A percentile compares a stretch with the other conserved stretches of the same genome.
Evolutionary conservation across 2,329 filamentous ascomycete species (phyloP).

Genomic region (Fusarium sp.): DNA sequence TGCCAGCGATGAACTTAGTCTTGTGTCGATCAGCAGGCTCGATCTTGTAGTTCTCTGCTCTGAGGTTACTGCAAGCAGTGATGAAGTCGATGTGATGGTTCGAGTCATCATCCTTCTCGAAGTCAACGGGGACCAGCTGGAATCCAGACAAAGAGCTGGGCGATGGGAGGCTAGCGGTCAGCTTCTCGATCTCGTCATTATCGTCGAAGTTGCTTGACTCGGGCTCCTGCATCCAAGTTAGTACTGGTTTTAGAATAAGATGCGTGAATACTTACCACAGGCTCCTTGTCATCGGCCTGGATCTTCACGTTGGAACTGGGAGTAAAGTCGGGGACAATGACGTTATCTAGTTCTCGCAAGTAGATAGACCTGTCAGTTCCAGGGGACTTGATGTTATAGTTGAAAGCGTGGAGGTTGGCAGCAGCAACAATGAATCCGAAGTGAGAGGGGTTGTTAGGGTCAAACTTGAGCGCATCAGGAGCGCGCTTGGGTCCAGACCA

Average conservation of each 20-base stretch:
- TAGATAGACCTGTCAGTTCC: slow-evolving; percentile 77
- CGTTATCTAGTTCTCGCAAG: slow-evolving; percentile 83
- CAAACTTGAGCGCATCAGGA: slow-evolving; percentile 90
- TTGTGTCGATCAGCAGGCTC: slow-evolving; percentile 92
- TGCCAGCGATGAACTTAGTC: slow-evolving; percentile 99
- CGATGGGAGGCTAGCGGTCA: slow-evolving; percentile 79
- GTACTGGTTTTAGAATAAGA: not conserved
- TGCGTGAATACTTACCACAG: slow-evolving; percentile 66
- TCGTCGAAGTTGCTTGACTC: slow-evolving; percentile 81
- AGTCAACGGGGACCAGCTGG: slow-evolving; percentile 91
- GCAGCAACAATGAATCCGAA: slow-evolving; percentile 88
- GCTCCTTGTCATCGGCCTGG: slow-evolving; percentile 94
- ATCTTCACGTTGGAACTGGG: slow-evolving; percentile 95
- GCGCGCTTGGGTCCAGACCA: slow-evolving; percentile 99
- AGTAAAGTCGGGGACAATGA: slow-evolving; percentile 95
- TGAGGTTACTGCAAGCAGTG: slow-evolving; percentile 94
- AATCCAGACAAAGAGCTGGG: slow-evolving; percentile 87
- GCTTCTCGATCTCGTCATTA: slow-evolving; percentile 77
- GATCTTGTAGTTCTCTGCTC: slow-evolving; percentile 98
- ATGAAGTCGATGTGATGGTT: slow-evolving; percentile 99
- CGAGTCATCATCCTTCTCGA: slow-evolving; percentile 98
- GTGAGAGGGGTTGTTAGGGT: slow-evolving; percentile 85
- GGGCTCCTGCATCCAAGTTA: slow-evolving; percentile 71
- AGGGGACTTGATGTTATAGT: slow-evolving; percentile 95
- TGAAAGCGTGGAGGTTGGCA: slow-evolving; percentile 95